Base-by-base conservation (phyloP, 2,329 filamentous ascomycete genomes). In the Pestalotiopsis sp. region DNA sequence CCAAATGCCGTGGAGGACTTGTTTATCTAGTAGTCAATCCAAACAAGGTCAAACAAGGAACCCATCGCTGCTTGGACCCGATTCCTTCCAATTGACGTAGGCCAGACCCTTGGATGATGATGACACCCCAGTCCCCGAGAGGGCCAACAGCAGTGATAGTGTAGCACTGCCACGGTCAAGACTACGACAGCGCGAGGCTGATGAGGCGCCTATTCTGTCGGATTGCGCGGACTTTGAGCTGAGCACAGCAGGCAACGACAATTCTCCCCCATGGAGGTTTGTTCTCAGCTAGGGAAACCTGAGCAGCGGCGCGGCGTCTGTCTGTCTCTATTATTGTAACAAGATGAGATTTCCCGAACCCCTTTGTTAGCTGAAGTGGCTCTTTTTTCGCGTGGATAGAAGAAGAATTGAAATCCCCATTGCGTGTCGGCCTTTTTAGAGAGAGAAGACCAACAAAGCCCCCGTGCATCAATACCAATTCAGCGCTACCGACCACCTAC, bases 191-290 rank as follows among this genome's bases (percentile, higher is more conserved):
- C 31, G 11, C 45, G 59, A 27, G 59, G 59, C 59, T 62, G 59
- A 20, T 62, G 59, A 39, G 59, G 59, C 59, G 59, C 59, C 59
- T 38, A 20, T 27, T 20, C 17, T 38, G 36, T 20, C 59, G 27
- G 59, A 62, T 62, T 62, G 59, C 59, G 59, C 31, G 59, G 59
- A 36, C 59, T 31, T 41, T 39, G 59, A n/a, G 27, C 31, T 39
- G 12, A 20, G 25, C 14, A 39, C 41, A 17, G n/a, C 17, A 62
- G 59, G 59, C 59, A 38, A 11, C 59, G 36, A 39, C 20, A 52
- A 36, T 36, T 36, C 7, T 36, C 31, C 31, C 31, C 31, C 31
- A 9, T 7, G 31, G 31, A 9, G 31, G 31, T 52, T 52, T 52
- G 45, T 52, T 52, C 45, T n/a, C 45, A 52, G 45, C 45, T 52